Base-by-base conservation (phyloP, 805 yeast species). In the Candida palmyrensis region DNA sequence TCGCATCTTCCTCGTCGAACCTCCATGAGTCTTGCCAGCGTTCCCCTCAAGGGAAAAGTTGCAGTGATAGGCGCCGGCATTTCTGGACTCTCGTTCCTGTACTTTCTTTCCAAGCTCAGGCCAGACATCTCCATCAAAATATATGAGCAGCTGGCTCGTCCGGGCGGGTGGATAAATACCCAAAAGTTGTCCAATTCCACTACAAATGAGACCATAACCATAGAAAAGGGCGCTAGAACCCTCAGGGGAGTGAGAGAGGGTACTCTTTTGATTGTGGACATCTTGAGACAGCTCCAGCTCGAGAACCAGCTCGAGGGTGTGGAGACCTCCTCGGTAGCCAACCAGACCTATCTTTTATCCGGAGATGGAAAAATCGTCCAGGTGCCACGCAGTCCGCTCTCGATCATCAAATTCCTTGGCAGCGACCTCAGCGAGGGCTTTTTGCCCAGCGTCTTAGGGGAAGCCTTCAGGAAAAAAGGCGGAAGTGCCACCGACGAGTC, bases 181-280 rank as follows among this genome's bases (percentile, higher is more conserved):
- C 62, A 72, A 37, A 44, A 41, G 10, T 30, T 63, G 49, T 46
- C 46, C 18, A 62, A 49, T 9, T 41, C 40, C 30, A 40, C 38
- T 4, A 45, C 39, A 13, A 46, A 43, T 8, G 44, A 47, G 5
- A 42, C 44, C 2, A 53, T 71, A 0, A 38, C 68, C 3, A 54
- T 86, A 19, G 97, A 92, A 47, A 82, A 80, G 41, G 98, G 97
- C 0, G 97, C 98, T 0, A 63, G 97, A 31, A 92, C 97, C 0
- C 61, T 92, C 27, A 63, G 96, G 39, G 95, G 96, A 0, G 75
- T 75, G 5, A 82, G 87, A 35, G 78, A 78, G 25, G 97, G 97
- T 0, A 76, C 88, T 0, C 59, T 82, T 19, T 47, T 85, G 17
- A 73, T 84, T 6, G 57, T 82, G 15, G 94, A 84, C 49, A 65